These are phyloP conservation scores for Mortierella sp. DNA, from an alignment of 371 early-diverging fungal species.

Conservation along the genomic window DNA sequence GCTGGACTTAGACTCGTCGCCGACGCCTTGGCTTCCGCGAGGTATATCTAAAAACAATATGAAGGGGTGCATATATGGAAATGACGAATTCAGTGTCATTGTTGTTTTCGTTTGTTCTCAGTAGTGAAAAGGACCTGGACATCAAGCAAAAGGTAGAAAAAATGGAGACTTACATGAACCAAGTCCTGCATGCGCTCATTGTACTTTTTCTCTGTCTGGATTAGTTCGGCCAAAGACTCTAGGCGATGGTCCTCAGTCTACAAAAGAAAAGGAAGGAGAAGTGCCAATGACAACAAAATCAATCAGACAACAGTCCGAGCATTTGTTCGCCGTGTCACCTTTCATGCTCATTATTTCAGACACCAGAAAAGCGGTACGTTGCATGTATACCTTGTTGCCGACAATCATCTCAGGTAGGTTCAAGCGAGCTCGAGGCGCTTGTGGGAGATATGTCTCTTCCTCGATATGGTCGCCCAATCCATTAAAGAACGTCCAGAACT, in stretches of 20 bases:
- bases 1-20: conserved; percentile 14
- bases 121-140: background rate
- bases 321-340: background rate
- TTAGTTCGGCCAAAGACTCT: conserved; percentile 33
- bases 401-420: conserved; percentile 24
- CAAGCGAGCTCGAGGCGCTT: conserved; percentile 13
- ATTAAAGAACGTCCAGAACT: conserved; percentile 48
- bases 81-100: background rate
- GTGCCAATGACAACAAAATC: background rate
- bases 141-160: background rate
- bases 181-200: conserved; percentile 36
- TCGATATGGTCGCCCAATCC: conserved; percentile 44
- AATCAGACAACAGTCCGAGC: too few species aligned
- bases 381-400: conserved; percentile 17
- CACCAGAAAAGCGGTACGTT: background rate
- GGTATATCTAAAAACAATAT: conserved; percentile 19
- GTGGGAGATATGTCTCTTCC: conserved; percentile 23
- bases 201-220: conserved; percentile 44
- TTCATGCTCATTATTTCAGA: background rate
- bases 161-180: conserved; percentile 29
- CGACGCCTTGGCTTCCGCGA: conserved; percentile 21
- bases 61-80: too few species aligned
- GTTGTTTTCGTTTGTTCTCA: background rate
- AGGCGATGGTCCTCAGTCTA: conserved; percentile 38
- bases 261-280: background rate